A percentile compares a stretch with the other conserved stretches of the same genome.
phyloP scores from a whole-genome alignment of 768 basidiomycete genomes.

The Paxillus ammoniavirescens region DNA sequence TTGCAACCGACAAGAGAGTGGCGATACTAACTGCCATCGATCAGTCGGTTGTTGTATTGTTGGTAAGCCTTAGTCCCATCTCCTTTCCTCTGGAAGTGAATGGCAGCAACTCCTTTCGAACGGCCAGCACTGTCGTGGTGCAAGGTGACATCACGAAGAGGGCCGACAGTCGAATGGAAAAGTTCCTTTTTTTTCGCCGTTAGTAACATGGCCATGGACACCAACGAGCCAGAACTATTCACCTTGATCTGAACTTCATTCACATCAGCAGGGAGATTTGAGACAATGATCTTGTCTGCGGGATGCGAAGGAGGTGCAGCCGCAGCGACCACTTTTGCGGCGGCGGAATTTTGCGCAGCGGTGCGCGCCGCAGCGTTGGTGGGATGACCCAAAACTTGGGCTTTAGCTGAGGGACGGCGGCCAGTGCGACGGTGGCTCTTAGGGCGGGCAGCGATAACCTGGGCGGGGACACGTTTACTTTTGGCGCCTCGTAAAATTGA shows the following conservation, averaged over 20 bases:
- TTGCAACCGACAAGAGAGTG: constrained; percentile 33
- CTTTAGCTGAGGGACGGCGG: constrained; percentile 48
- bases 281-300: constrained; percentile 93
- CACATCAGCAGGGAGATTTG: constrained; percentile 90
- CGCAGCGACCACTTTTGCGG: constrained; percentile 40
- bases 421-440: constrained; percentile 41
- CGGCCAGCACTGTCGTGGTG: constrained; percentile 82
- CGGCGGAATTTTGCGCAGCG: constrained; percentile 44
- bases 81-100: constrained; percentile 82
- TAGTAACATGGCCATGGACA: neutral
- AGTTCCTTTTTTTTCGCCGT: constrained; percentile 64
- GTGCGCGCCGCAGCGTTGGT: constrained; percentile 51
- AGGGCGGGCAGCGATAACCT: constrained; percentile 71
- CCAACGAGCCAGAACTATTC: constrained; percentile 20
- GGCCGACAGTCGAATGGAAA: constrained; percentile 87
- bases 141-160: constrained; percentile 78
- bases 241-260: constrained; percentile 95
- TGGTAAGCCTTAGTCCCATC: constrained; percentile 91
- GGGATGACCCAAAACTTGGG: constrained; percentile 60
- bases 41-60: constrained; percentile 96
- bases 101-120: constrained; percentile 87
- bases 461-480: constrained; percentile 17
- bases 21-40: constrained; percentile 99
- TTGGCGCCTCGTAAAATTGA: constrained; percentile 13
- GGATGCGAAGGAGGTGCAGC: constrained; percentile 36